Evolutionary conservation across 352 stramenopile species (phyloP).

Genomic region (Pythium apleroticum): DNA sequence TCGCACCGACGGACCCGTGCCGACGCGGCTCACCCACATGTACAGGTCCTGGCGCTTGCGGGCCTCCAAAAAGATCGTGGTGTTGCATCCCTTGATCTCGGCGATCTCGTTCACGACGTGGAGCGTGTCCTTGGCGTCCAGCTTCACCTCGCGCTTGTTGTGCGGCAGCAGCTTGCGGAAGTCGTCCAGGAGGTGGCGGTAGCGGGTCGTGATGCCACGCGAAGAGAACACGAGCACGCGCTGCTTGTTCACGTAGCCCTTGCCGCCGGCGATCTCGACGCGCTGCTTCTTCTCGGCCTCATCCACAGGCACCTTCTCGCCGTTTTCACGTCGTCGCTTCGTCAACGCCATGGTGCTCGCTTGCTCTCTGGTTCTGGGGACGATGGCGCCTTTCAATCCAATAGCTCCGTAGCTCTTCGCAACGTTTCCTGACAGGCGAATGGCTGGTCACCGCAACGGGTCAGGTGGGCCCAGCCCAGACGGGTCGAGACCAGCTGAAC

Average conservation of each 20-base stretch:
- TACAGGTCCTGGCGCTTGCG: constrained; percentile 98
- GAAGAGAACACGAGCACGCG: constrained; percentile 92
- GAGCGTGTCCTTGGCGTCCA: constrained; percentile 94
- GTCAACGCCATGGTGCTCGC: constrained; percentile 30
- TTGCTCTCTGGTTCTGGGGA: background rate
- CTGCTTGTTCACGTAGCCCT: constrained; percentile 91
- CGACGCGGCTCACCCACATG: constrained; percentile 96
- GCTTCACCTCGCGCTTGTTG: constrained; percentile 98
- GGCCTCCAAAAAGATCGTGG: constrained; percentile 95
- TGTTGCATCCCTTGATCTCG: constrained; percentile 98
- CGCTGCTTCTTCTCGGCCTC: constrained; percentile 49
- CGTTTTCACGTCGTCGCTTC: constrained; percentile 33
- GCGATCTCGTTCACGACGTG: constrained; percentile 98
- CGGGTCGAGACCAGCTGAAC: too few relatives aligned
- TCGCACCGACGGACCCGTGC: constrained; percentile 95
- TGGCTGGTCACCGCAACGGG: constrained; percentile 29
- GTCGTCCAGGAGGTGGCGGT: constrained; percentile 98
- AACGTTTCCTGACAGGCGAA: constrained; percentile 28
- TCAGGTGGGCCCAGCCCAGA: constrained; percentile 2
- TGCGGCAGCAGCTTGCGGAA: constrained; percentile 97
- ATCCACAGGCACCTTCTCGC: constrained; percentile 25
- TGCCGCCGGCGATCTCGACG: constrained; percentile 33
- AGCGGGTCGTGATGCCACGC: constrained; percentile 92
- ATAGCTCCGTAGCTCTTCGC: constrained; percentile 7
- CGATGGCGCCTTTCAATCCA: background rate